phyloP scores from a whole-genome alignment of 768 basidiomycete genomes.

The Crepidotus variabilis region DNA sequence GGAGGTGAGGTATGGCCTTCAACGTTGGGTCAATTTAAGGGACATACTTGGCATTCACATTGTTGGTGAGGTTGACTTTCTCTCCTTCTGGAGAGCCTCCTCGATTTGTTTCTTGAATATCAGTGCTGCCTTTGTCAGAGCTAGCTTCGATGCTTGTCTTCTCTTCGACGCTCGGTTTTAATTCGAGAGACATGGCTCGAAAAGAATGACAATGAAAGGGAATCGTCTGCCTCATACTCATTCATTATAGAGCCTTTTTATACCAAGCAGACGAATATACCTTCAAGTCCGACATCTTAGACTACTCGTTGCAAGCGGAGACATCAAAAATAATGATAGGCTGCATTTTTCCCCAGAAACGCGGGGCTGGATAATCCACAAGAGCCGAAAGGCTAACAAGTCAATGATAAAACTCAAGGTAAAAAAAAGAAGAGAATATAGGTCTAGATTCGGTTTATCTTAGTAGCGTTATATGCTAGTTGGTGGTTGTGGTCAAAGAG shows the following conservation, averaged over 20 bases:
- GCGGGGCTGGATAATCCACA: background rate
- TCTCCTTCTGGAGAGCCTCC: conserved; percentile 1
- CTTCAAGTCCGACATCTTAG: background rate
- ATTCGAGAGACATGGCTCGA: background rate
- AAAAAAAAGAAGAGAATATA: no score
- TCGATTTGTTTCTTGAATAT: background rate
- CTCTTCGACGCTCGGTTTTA: background rate
- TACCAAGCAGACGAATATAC: background rate
- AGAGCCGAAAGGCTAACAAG: background rate
- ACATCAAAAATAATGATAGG: background rate
- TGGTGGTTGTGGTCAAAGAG: background rate
- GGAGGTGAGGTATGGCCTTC: background rate
- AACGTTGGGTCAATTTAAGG: background rate
- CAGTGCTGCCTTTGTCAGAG: background rate
- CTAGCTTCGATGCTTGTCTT: background rate
- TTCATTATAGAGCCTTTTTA: background rate
- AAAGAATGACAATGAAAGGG: background rate
- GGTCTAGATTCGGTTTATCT: no score
- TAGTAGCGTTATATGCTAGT: no score
- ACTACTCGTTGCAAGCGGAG: background rate
- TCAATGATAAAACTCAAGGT: background rate
- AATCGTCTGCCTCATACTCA: background rate
- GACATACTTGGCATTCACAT: conserved; percentile 37
- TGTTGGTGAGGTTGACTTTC: conserved; percentile 31
- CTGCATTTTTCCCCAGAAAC: background rate